Conservation (phyloP, 208 protist genomes). For the Leptomonas seymouri region DNA sequence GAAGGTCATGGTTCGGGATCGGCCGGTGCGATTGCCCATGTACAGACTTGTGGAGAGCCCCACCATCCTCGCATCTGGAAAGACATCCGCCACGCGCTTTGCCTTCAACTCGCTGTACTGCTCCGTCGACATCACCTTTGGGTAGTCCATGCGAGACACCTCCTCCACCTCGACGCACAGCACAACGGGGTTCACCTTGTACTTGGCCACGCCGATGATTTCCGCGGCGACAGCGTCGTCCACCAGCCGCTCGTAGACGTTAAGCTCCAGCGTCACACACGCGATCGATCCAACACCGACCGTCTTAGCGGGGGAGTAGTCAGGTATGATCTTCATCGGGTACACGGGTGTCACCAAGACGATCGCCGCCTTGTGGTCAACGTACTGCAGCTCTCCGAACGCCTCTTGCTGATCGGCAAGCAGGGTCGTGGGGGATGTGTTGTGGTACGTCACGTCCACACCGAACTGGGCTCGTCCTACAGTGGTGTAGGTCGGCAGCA, state of each 20-base stretch:
- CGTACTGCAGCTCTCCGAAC: slow-evolving; percentile 83
- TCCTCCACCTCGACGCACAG: slow-evolving; percentile 88
- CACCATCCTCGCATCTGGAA: slow-evolving; percentile 69
- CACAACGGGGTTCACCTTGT: slow-evolving; percentile 76
- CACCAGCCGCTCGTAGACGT: slow-evolving; percentile 78
- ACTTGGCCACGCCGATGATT: slow-evolving; percentile 79
- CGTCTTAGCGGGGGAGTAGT: slow-evolving; percentile 88
- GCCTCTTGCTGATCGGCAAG: slow-evolving; percentile 77
- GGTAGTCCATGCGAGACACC: slow-evolving; percentile 85
- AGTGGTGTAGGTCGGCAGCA: slow-evolving; percentile 71
- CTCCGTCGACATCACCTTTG: slow-evolving; percentile 85
- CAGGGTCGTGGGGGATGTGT: slow-evolving; percentile 42
- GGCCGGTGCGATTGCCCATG: slow-evolving; percentile 66
- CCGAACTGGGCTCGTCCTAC: slow-evolving; percentile 59
- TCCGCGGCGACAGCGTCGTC: slow-evolving; percentile 78
- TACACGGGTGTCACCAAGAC: slow-evolving; percentile 81
- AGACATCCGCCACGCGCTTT: slow-evolving; percentile 75
- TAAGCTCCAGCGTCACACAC: slow-evolving; percentile 88
- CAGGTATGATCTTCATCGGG: slow-evolving; percentile 79
- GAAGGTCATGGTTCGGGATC: slow-evolving; percentile 80
- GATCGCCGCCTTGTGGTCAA: slow-evolving; percentile 80
- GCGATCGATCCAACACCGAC: slow-evolving; percentile 89
- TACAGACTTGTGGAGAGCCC: slow-evolving; percentile 65
- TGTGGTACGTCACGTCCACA: slow-evolving; percentile 73
- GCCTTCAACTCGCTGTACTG: slow-evolving; percentile 89